Percentiles rank a stretch among this genome's conserved stretches.
Evolutionary conservation across 2,329 filamentous ascomycete species (phyloP).

Genomic region (Talaromyces albobiverticillius): DNA sequence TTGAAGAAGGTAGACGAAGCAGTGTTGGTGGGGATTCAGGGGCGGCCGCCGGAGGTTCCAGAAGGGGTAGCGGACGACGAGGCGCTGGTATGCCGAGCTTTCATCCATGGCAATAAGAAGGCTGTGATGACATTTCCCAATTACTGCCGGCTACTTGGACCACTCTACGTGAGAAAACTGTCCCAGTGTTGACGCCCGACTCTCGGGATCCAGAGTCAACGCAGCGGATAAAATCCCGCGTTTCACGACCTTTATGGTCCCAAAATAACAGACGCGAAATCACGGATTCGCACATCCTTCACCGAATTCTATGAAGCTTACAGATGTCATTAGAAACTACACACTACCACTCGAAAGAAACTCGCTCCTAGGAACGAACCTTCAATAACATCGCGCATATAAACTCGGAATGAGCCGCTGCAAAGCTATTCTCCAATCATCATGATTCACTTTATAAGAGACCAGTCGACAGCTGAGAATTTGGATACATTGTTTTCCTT

Average conservation of each 20-base stretch:
- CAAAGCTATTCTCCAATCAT: neutral
- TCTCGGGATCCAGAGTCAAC: neutral
- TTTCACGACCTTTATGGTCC: neutral
- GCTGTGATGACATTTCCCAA: neutral
- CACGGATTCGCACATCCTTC: neutral
- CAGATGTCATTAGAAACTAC: neutral
- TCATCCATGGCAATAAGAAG: slow-evolving; percentile 30
- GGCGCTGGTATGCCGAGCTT: slow-evolving; percentile 32
- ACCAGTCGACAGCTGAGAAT: neutral
- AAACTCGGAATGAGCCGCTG: slow-evolving; percentile 4
- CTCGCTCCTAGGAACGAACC: neutral
- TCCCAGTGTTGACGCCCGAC: neutral
- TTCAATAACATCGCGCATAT: neutral
- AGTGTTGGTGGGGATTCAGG: slow-evolving; percentile 30
- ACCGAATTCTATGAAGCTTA: neutral
- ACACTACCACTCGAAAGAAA: neutral
- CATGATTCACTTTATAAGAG: neutral
- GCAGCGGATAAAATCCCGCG: neutral
- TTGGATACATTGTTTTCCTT: neutral
- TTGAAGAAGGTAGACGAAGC: slow-evolving; percentile 38
- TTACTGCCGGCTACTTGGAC: no score
- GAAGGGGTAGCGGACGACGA: slow-evolving; percentile 36
- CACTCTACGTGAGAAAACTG: no score
- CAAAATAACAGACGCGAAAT: neutral
- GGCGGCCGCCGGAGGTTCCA: slow-evolving; percentile 24